These are phyloP conservation scores for Paramecium sonneborni DNA, from an alignment of 73 alveolate species.

Conservation along the genomic window DNA sequence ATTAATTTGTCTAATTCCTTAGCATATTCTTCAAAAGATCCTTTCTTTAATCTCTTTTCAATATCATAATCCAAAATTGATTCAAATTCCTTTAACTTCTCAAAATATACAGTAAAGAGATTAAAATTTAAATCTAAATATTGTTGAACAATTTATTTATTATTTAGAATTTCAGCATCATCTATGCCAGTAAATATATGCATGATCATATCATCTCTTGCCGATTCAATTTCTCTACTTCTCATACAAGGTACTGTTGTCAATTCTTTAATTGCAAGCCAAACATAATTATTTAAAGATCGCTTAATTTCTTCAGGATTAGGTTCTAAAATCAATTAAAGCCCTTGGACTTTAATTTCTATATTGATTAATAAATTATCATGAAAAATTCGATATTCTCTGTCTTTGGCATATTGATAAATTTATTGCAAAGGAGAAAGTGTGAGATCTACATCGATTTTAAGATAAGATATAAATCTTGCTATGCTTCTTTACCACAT, in stretches of 20 bases:
- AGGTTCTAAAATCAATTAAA: conserved; percentile 3
- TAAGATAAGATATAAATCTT: neutral
- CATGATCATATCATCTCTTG: conserved; percentile 45
- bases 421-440: conserved; percentile 29
- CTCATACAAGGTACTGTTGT: conserved; percentile 62
- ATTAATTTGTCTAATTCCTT: conserved; percentile 49
- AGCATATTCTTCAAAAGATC: conserved; percentile 57
- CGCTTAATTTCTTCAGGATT: conserved; percentile 30
- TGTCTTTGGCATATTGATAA: conserved; percentile 24
- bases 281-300: conserved; percentile 11
- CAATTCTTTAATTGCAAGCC: conserved; percentile 42
- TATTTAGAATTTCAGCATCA: neutral
- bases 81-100: conserved; percentile 53
- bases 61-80: conserved; percentile 11
- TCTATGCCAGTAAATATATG: conserved; percentile 17
- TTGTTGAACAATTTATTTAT: neutral
- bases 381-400: conserved; percentile 18
- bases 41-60: conserved; percentile 49
- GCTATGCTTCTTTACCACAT: conserved; percentile 44
- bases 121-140: neutral
- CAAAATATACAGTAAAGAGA: neutral
- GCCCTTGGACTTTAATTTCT: neutral
- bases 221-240: conserved; percentile 43
- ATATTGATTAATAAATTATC: neutral
- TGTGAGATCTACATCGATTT: neutral